Base-by-base conservation (phyloP, 805 yeast genomes). In the Starmerella gropengiesseri region DNA sequence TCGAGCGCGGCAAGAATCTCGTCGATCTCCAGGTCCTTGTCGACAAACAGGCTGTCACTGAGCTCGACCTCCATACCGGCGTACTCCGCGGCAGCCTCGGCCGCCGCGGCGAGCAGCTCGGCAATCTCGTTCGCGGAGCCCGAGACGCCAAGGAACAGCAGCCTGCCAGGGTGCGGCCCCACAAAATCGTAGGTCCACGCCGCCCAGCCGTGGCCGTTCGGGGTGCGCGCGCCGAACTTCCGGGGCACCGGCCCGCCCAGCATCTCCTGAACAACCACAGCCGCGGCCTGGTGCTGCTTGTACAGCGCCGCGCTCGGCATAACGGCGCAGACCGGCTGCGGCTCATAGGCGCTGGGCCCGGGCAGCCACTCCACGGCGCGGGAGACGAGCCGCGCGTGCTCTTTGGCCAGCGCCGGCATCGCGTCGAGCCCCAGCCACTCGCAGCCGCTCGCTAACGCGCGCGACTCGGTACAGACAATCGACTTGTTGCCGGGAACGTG, bases 131-230 rank as follows among this genome's bases (percentile, higher is more conserved):
- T 46, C 14, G 43, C 49, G 29, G 47, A 45, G 17, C 51, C 51
- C 37, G 31, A 48, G 20, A 43, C 21, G 6, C 51, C 51, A 5
- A 48, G 40, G 3, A 48, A 22, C 12, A 44, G 27, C 25, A 44
- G 30, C 28, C 30, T 44, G 5, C n/a, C n/a, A n/a, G n/a, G n/a
- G n/a, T n/a, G n/a, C n/a, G n/a, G n/a, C n/a, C n/a, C n/a, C n/a
- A n/a, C n/a, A n/a, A n/a, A n/a, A n/a, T n/a, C n/a, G 30, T 48
- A 45, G 7, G 51, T 40, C 51, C 51, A 48, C 19, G 49, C 29
- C 3, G 43, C 33, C 51, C 51, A 48, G 27, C 51, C 49, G 29
- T 48, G 48, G 28, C 49, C 47, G 28, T 48, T 46, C 6, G 25
- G 11, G 12, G 46, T 41, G 18, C 52, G 48, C n/a, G 52, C 52